A percentile compares a stretch with the other conserved stretches of the same genome.
Evolutionary conservation across 345 rosid species (phyloP).

Genomic region (Hibiscus trionum): DNA sequence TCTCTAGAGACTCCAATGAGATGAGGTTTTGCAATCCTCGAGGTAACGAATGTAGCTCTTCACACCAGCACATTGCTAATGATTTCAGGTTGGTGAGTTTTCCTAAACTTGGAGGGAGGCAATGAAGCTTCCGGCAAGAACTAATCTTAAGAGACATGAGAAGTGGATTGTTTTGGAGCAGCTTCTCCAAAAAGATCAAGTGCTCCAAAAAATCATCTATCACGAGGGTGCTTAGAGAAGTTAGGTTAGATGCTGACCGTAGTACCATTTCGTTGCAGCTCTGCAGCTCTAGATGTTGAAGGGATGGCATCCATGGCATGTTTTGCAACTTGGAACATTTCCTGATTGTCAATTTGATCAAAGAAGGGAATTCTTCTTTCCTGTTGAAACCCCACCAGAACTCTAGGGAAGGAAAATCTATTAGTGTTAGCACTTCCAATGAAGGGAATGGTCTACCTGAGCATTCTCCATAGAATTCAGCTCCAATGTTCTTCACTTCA

Average conservation of each 20-base stretch:
- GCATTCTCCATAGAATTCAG: not conserved
- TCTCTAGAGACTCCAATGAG: conserved; percentile 15
- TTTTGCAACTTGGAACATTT: conserved; percentile 19
- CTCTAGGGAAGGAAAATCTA: not conserved
- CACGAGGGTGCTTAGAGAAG: conserved; percentile 4
- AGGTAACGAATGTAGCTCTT: conserved; percentile 14
- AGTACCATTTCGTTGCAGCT: conserved; percentile 11
- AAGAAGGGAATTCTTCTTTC: conserved; percentile 15
- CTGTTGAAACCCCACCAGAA: conserved; percentile 17
- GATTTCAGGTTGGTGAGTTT: conserved; percentile 14
- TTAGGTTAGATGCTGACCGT: conserved; percentile 9
- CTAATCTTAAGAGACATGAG: conserved; percentile 5
- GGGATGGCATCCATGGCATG: conserved; percentile 15
- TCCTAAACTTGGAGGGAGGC: not conserved
- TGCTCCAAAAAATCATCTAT: conserved; percentile 9
- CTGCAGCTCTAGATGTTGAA: conserved; percentile 16
- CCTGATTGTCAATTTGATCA: conserved; percentile 14
- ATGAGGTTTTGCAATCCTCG: conserved; percentile 9
- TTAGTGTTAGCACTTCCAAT: conserved; percentile 11
- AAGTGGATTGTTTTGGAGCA: conserved; percentile 8
- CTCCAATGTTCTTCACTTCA: conserved; percentile 14
- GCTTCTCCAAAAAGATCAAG: not conserved
- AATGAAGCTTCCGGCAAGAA: conserved; percentile 14
- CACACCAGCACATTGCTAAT: conserved; percentile 15
- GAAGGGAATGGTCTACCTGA: conserved; percentile 7